Evolutionary conservation across 2,329 filamentous ascomycete genomes (phyloP).

Genomic region (Neonectria faginata): DNA sequence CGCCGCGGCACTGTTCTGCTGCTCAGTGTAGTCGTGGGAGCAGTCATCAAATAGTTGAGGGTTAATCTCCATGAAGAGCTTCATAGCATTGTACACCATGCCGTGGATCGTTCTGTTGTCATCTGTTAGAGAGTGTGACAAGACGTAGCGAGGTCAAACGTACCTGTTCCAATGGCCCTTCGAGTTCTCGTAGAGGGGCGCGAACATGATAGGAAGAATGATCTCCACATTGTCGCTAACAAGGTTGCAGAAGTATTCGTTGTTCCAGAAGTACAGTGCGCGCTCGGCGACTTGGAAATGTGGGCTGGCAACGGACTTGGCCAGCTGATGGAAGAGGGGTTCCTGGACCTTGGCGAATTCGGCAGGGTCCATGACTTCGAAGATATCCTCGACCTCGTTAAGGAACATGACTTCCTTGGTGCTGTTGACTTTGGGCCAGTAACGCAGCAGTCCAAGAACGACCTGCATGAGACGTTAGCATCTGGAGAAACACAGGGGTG

Average conservation of each 20-base stretch:
- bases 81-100: conserved; percentile 99
- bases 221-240: conserved; percentile 99
- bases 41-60: conserved; percentile 98
- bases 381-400: conserved; percentile 99
- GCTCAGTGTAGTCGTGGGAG: conserved; percentile 96
- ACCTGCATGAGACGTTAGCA: conserved; percentile 67
- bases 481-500: background rate
- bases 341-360: conserved; percentile 99
- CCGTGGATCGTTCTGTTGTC: conserved; percentile 89
- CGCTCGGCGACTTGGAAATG: conserved; percentile 99
- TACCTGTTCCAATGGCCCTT: conserved; percentile 99
- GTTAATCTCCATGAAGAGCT: conserved; percentile 99
- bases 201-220: conserved; percentile 99
- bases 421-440: conserved; percentile 99
- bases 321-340: conserved; percentile 94
- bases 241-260: conserved; percentile 99
- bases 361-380: conserved; percentile 98
- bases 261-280: conserved; percentile 99
- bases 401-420: conserved; percentile 99
- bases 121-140: conserved; percentile 38
- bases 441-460: conserved; percentile 91
- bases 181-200: conserved; percentile 96
- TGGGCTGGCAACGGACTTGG: conserved; percentile 97
- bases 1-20: conserved; percentile 90
- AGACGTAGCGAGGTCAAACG: background rate